Evolutionary conservation across 768 basidiomycete species (phyloP).

Genomic region (Hygrocybe coccinea): DNA sequence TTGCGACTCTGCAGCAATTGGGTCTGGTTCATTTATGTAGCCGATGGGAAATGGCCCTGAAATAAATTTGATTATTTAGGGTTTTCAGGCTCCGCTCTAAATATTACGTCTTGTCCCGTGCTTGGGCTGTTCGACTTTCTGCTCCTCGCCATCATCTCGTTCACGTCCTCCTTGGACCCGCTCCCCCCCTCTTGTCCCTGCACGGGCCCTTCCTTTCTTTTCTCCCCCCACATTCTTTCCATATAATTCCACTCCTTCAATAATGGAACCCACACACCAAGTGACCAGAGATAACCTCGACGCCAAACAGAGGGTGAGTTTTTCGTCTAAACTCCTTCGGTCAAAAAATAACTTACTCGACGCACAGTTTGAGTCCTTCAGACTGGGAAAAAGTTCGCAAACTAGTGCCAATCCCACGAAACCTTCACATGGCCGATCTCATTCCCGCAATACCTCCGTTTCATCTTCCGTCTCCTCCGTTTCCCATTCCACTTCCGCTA

Average conservation of each 20-base stretch:
- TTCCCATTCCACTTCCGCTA: constrained; percentile 39
- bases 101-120: constrained; percentile 1
- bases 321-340: neutral
- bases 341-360: constrained; percentile 2
- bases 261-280: constrained; percentile 23
- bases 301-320: constrained; percentile 40
- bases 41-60: neutral
- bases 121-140: neutral
- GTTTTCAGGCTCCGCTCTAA: neutral
- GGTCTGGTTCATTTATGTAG: neutral
- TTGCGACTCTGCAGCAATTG: neutral
- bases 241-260: constrained; percentile 22
- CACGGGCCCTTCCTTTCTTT: constrained; percentile 37
- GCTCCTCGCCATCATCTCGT: constrained; percentile 10
- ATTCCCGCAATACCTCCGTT: constrained; percentile 64
- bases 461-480: constrained; percentile 41
- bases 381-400: constrained; percentile 50
- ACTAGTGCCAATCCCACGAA: constrained; percentile 25
- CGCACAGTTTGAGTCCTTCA: constrained; percentile 67
- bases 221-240: constrained; percentile 12
- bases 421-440: constrained; percentile 59
- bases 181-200: constrained; percentile 18
- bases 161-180: neutral
- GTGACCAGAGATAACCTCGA: constrained; percentile 33
- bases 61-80: neutral